These are phyloP conservation scores for Verticillium klebahnii DNA, from an alignment of 2,329 filamentous ascomycete genomes.

Conservation along the genomic window DNA sequence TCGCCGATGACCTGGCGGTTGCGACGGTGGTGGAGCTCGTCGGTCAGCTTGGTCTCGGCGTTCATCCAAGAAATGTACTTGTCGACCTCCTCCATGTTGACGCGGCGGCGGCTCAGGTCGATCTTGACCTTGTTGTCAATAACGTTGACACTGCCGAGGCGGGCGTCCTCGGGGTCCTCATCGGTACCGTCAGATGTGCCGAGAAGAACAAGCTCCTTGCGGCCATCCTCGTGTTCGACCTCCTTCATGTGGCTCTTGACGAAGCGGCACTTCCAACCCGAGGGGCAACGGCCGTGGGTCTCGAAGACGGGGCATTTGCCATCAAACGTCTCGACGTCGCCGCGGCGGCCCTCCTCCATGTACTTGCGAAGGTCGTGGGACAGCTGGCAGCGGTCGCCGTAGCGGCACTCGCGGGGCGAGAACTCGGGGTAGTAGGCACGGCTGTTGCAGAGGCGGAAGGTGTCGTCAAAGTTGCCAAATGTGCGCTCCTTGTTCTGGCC, in stretches of 20 bases:
- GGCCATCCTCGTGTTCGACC: slow-evolving; percentile 70
- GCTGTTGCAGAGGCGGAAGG: slow-evolving; percentile 71
- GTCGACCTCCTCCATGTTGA: slow-evolving; percentile 68
- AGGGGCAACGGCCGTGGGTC: slow-evolving; percentile 67
- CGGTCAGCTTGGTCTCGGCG: slow-evolving; percentile 42
- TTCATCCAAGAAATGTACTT: slow-evolving; percentile 75
- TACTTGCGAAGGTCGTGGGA: slow-evolving; percentile 85
- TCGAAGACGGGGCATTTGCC: slow-evolving; percentile 81
- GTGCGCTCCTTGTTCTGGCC: slow-evolving; percentile 75
- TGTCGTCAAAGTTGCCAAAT: slow-evolving; percentile 77
- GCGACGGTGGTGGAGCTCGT: slow-evolving; percentile 34
- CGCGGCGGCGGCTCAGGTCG: slow-evolving; percentile 67
- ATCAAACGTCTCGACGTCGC: slow-evolving; percentile 70
- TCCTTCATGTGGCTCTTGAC: slow-evolving; percentile 83
- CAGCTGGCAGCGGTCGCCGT: slow-evolving; percentile 74
- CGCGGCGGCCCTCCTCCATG: slow-evolving; percentile 73
- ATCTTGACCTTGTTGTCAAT: slow-evolving; percentile 68
- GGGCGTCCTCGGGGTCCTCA: slow-evolving; percentile 34
- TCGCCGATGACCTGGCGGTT: slow-evolving; percentile 34
- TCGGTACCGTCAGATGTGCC: slow-evolving; percentile 31
- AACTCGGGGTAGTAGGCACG: slow-evolving; percentile 72
- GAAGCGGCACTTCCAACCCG: slow-evolving; percentile 94
- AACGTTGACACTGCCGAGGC: slow-evolving; percentile 69
- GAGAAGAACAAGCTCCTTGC: slow-evolving; percentile 73
- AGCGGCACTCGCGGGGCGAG: slow-evolving; percentile 71